Base-by-base conservation (phyloP, 2,329 filamentous ascomycete genomes). In the Arthrinium puccinioides region DNA sequence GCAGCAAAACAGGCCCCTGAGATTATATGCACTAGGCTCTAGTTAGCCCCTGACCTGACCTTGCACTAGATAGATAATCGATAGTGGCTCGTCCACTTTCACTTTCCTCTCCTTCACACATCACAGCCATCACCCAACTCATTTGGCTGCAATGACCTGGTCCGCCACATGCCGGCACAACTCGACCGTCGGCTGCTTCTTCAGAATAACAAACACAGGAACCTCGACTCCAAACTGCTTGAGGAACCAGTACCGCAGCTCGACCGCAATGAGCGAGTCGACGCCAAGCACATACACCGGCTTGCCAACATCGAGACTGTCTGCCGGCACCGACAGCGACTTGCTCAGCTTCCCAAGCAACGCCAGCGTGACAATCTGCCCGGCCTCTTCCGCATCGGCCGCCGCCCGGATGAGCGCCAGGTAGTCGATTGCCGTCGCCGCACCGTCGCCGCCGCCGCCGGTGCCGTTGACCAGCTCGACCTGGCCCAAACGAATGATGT, bases 221-320 rank as follows among this genome's bases (percentile, higher is more conserved):
- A 45, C 32, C 16, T 43, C 40, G 9, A 36, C 31, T 11, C 32
- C 27, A 11, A 43, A 41, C 29, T 43, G 34, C 21, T 41, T 41
- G 2, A 39, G 9, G 20, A 45, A 39, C 36, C 38, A 43, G 38
- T 37, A 40, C 3, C 38, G 43, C 19, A 45, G 23, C 24, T 45
- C 39, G 6, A 39, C 36, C 9, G 41, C 43, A 4, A 45, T 39
- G 6, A 45, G 33, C 9, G 38, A 45, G 24, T 43, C 43, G 13
- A 41, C 40, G 10, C 38, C 41, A 25, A 36, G 39, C 7, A 38
- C 36, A 13, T 37, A 35, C 7, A 33, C 38, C 25, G 38, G 41
- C 19, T 27, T 28, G 3, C 26, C 39, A 9, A 26, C 27, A 20
- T 44, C 38, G 23, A 44, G 40, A 15, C 30, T 34, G 27, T 45